phyloP scores from a whole-genome alignment of 768 basidiomycete species.

The Tricholoma sp. region DNA sequence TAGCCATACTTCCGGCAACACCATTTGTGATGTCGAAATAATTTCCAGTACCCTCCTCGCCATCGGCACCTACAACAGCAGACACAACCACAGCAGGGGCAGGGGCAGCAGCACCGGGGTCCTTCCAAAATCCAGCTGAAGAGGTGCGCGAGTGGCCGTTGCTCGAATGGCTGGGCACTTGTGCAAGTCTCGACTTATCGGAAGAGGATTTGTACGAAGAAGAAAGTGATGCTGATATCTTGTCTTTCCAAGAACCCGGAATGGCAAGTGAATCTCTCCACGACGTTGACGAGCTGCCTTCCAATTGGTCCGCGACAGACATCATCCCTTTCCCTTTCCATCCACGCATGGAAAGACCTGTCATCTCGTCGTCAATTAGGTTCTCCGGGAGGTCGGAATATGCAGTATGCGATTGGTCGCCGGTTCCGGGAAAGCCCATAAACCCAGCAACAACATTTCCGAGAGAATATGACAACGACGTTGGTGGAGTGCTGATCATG shows the following conservation, averaged over 20 bases:
- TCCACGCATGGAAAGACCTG: constrained; percentile 24
- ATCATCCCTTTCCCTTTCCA: constrained; percentile 30
- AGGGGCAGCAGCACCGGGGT: constrained; percentile 45
- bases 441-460: constrained; percentile 39
- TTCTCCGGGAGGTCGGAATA: constrained; percentile 8
- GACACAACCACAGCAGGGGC: constrained; percentile 52
- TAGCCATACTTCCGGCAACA: constrained; percentile 9
- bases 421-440: constrained; percentile 28
- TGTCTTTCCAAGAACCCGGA: constrained; percentile 35
- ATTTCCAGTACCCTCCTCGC: constrained; percentile 29
- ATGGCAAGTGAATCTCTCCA: constrained; percentile 30
- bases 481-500: constrained; percentile 52
- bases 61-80: constrained; percentile 40
- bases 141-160: constrained; percentile 31
- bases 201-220: constrained; percentile 34
- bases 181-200: constrained; percentile 26
- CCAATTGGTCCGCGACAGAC: constrained; percentile 24
- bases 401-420: constrained; percentile 9
- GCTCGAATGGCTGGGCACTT: constrained; percentile 22
- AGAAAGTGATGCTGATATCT: constrained; percentile 27
- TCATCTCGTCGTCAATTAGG: constrained; percentile 14
- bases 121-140: constrained; percentile 42
- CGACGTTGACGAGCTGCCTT: constrained; percentile 29
- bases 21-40: constrained; percentile 32
- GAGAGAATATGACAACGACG: constrained; percentile 46